phyloP scores from a whole-genome alignment of 441 rosid species.

The Eutrema salsugineum region DNA sequence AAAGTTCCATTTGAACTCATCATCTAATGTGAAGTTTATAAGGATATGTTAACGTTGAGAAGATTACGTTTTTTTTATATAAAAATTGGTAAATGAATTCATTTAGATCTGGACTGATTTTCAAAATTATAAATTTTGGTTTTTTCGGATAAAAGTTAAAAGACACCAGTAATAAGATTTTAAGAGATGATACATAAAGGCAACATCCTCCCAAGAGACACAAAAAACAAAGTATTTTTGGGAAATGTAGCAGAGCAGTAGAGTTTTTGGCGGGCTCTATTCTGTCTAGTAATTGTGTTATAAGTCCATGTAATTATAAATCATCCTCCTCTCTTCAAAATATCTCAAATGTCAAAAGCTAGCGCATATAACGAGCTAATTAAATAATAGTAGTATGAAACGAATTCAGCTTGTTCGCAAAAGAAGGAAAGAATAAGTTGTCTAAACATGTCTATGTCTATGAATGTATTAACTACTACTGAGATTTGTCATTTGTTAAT shows the following conservation, averaged over 20 bases:
- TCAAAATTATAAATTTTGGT: too few species aligned
- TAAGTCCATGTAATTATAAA: background rate
- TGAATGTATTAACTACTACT: background rate
- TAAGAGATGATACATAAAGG: too few species aligned
- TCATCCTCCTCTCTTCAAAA: background rate
- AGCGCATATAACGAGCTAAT: background rate
- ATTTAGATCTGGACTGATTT: too few species aligned
- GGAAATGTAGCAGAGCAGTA: background rate
- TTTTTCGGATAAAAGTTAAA: too few species aligned
- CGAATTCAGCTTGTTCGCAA: constrained; percentile 16
- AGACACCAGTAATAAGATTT: too few species aligned
- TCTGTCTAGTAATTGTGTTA: background rate
- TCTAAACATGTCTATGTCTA: background rate
- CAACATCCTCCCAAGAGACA: too few species aligned
- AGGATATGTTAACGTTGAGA: too few species aligned
- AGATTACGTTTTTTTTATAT: too few species aligned
- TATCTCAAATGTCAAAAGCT: background rate
- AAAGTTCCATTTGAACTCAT: too few species aligned
- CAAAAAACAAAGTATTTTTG: background rate
- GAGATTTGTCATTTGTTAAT: constrained; percentile 13
- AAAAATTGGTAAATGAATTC: too few species aligned
- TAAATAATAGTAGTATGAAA: background rate
- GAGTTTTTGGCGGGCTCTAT: background rate
- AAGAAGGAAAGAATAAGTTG: background rate
- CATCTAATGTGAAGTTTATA: too few species aligned